phyloP scores from a whole-genome alignment of 768 basidiomycete species.

The Ramaria sp. region DNA sequence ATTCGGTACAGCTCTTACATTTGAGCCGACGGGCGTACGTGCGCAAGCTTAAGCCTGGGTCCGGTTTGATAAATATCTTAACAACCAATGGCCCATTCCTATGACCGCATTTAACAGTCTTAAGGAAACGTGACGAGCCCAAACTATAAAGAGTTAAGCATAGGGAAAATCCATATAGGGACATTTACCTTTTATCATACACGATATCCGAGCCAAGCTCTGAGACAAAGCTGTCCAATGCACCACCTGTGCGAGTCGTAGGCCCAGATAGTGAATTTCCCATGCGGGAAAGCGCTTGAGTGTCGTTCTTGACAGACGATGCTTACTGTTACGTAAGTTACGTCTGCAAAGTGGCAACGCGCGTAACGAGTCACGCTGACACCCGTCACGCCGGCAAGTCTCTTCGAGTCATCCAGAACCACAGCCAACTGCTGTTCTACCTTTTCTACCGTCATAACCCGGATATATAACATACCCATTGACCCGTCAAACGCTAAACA shows the following conservation, averaged over 20 bases:
- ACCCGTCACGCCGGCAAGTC: not conserved
- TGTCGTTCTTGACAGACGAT: not conserved
- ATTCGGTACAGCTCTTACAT: constrained; percentile 24
- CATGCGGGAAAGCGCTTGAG: constrained; percentile 30
- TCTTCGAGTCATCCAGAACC: not conserved
- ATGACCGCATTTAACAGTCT: constrained; percentile 85
- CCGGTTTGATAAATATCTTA: constrained; percentile 60
- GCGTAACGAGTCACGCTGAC: not conserved
- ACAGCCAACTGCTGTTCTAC: not conserved
- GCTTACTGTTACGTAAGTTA: too few relatives aligned
- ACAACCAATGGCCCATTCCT: constrained; percentile 60
- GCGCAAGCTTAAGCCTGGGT: constrained; percentile 69
- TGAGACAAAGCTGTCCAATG: constrained; percentile 82
- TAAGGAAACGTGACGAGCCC: constrained; percentile 39
- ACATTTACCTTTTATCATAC: constrained; percentile 79
- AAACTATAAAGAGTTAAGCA: constrained; percentile 18
- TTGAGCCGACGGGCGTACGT: constrained; percentile 71
- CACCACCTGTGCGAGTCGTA: constrained; percentile 63
- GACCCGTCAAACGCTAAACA: not conserved
- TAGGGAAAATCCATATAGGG: constrained; percentile 4
- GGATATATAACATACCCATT: not conserved
- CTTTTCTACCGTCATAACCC: not conserved
- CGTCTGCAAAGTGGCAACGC: not conserved
- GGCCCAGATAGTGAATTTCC: constrained; percentile 70
- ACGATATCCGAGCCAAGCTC: constrained; percentile 81